Evolutionary conservation across 257 asterid genomes (phyloP), one percentile per base, ranked within the genome.

Genomic region (Solanum piurae): DNA sequence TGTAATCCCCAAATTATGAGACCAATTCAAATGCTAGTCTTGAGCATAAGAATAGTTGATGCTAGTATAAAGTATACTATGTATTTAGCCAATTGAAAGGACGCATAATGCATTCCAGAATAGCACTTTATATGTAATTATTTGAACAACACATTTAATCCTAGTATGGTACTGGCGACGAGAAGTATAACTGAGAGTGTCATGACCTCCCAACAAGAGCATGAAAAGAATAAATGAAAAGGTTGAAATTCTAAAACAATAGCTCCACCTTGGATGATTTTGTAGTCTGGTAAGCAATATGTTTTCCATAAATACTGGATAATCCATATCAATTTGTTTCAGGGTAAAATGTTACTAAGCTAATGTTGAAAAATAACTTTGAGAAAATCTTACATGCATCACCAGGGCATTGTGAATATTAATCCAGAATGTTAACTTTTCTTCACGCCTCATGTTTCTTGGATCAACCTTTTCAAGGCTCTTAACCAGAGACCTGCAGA

Each of bases 391-490:
- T 93, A 96, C 98, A 88, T 95, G 98, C 98, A 96, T 96, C 89
- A 91, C 94, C 94, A 96, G 89, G 44, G 99, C 96, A 90, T 96
- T 96, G 93, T 96, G 99, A 89, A 94, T 94, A 89, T 95, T 94
- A 76, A 95, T 90, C 98, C 97, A 95, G 87, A 95, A 96, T 16
- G 94, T 93, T 82, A 96, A 98, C 94, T 95, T 96, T 91, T 95
- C 97, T 87, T 96, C 98, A 23, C 96, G 97, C 89, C 85, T 92
- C 98, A 96, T 94, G 92, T 90, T 95, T 89, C 86, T 90, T 71
- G 92, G 96, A 89, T 96, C 96, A 89, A 96, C 93, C 86, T 86
- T 93, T 92, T 96, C 98, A 52, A 96, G 98, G 76, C 94, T 88
- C 92, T 94, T 93, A 74, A 95, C 95, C 18, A 96, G 91, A 46